Evolutionary conservation across 2,329 filamentous ascomycete species (phyloP), one percentile per base, ranked within the genome.

Genomic region (Coniochaeta hoffmannii): DNA sequence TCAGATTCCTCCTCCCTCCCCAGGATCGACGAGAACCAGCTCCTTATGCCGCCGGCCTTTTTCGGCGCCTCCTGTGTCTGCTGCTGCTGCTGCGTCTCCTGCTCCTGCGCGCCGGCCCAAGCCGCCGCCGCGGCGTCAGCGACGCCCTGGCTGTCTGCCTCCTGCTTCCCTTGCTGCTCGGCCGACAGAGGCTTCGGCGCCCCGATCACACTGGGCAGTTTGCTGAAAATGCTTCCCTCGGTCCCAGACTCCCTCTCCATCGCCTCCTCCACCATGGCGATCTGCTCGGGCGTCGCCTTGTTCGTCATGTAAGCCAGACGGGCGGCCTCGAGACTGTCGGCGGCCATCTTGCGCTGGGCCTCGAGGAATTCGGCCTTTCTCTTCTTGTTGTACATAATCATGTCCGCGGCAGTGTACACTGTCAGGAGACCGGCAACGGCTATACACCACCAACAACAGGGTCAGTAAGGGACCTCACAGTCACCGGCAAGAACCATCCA

Each of bases 291-390:
- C 55, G 76, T 80, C 26, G 81, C 81, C 34, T 74, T 72, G 64
- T 79, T 79, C 58, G 76, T 78, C 72, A 85, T 79, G 70, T 82
- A 85, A 57, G 81, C 81, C 17, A 85, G 70, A 30, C 81, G 80
- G 53, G 81, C 81, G 59, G 76, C 74, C 60, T 79, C 76, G 55
- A 85, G 76, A 60, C 74, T 73, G 69, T 83, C 79, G 63, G 73
- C 75, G 53, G 77, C 74, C 65, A 83, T 71, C 58, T 75, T 71
- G 67, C 75, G 74, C 64, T 83, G 80, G 55, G 79, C 73, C 57
- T 79, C 76, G 63, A 79, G 65, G 73, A 82, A 85, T 67, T 85
- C 81, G 64, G 69, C 71, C 64, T 80, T 80, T 63, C 81, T 80
- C 69, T 79, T 77, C 63, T 77, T 78, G 74, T 85, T 85, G 69